These are phyloP conservation scores for Yamadazyma tumulicola DNA, from an alignment of 805 yeast species.

Conservation along the genomic window DNA sequence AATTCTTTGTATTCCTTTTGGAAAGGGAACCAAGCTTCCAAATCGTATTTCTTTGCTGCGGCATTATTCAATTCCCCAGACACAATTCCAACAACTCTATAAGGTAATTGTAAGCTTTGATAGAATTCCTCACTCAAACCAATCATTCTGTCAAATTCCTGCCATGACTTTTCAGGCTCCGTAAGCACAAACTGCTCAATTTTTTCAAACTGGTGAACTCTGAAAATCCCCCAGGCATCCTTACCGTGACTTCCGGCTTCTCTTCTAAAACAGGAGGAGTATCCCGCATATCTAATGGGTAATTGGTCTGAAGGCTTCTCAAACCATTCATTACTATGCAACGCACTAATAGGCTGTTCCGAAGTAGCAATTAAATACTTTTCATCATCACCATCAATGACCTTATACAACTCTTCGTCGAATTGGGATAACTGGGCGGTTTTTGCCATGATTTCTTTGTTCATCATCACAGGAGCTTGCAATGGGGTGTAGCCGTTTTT, in stretches of 20 bases:
- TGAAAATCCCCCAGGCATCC: conserved; percentile 99
- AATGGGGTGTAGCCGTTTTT: conserved; percentile 79
- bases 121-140: conserved; percentile 87
- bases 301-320: conserved; percentile 96
- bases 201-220: conserved; percentile 98
- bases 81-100: conserved; percentile 96
- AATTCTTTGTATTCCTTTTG: conserved; percentile 97
- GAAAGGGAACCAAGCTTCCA: conserved; percentile 99
- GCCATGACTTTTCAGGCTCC: conserved; percentile 98
- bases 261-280: conserved; percentile 97
- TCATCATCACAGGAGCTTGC: conserved; percentile 99
- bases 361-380: conserved; percentile 97
- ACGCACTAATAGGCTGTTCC: conserved; percentile 98
- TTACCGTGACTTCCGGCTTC: conserved; percentile 99
- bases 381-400: conserved; percentile 94
- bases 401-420: conserved; percentile 97
- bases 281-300: conserved; percentile 96
- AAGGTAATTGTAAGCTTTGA: conserved; percentile 87
- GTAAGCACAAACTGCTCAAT: conserved; percentile 94
- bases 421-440: conserved; percentile 98
- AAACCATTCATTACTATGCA: conserved; percentile 97
- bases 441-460: conserved; percentile 98
- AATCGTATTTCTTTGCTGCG: conserved; percentile 97
- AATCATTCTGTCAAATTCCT: conserved; percentile 95
- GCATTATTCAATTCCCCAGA: conserved; percentile 98